Base-by-base conservation (phyloP, 2,329 filamentous ascomycete species). In the Simplicillium aogashimaense region DNA sequence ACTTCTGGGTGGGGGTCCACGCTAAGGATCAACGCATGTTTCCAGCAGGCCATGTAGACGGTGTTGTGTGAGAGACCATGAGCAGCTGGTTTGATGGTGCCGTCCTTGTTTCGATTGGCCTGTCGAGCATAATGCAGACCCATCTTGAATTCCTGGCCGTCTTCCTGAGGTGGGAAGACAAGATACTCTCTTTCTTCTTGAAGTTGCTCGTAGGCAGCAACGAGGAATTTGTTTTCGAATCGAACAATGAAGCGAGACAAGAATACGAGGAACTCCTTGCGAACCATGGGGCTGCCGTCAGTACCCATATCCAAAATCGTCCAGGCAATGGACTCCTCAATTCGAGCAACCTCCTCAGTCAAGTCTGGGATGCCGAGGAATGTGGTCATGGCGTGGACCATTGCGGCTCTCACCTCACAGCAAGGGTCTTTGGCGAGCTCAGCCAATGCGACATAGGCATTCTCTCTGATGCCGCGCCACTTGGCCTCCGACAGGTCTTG, bases 1-100 rank as follows among this genome's bases (percentile, higher is more conserved):
- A 97, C 86, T 55, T 97, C 90, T 2, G 90, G 88, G 55, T 95
- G 89, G 32, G 92, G 90, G 55, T 98, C 92, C 14, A 94, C 86
- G 35, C 87, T 90, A 59, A 97, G 72, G 46, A 94, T 86, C 43
- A 95, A 69, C 34, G 94, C 73, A 53, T 95, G 86, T 58, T 94
- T 92, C 92, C 92, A 98, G 46, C 94, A 83, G 1, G 89, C 85
- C 25, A 89, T 83, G 58, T 94, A 95, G 14, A 95, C 85, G 0
- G 88, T 95, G 54, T 94, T 92, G 47, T 86, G 81, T 11, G 89
- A 87, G 10, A 86, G 61, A 1, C 77, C 74, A 35, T 77, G 72
- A 3, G 73, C 68, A 3, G 66, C 55, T 18, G 68, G 63, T 53
- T 76, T 76, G 56, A 78, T 74, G 5, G 65, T 70, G 3, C 75